These are phyloP conservation scores for Zygosaccharomyces bisporus DNA, from an alignment of 805 yeast species.

Conservation along the genomic window DNA sequence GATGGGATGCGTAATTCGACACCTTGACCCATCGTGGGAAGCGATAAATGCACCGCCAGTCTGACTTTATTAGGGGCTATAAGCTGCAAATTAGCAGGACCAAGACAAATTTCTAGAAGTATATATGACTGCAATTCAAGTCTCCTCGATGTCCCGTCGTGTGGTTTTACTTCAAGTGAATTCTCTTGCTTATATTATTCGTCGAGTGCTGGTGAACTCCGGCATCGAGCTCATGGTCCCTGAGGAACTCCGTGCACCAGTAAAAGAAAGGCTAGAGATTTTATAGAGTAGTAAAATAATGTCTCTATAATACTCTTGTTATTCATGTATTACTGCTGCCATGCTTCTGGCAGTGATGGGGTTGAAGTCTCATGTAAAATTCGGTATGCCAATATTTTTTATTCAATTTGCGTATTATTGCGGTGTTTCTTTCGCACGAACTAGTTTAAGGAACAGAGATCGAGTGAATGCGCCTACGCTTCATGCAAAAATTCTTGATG, in stretches of 20 bases:
- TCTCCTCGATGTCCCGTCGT: too few relatives aligned
- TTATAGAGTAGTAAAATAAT: not conserved
- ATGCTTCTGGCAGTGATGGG: too few relatives aligned
- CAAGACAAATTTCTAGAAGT: not conserved
- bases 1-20: conserved; percentile 1
- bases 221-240: not conserved
- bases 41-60: not conserved
- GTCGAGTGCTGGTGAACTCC: not conserved
- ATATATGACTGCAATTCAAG: too few relatives aligned
- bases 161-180: too few relatives aligned
- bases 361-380: too few relatives aligned
- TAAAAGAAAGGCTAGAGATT: not conserved
- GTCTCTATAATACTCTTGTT: too few relatives aligned
- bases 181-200: too few relatives aligned
- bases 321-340: not conserved
- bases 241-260: not conserved
- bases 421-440: not conserved
- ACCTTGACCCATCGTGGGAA: not conserved
- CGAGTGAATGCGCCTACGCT: not conserved
- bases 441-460: too few relatives aligned
- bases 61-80: not conserved
- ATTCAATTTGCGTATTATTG: not conserved
- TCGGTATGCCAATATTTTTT: too few relatives aligned
- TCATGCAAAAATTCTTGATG: too few relatives aligned
- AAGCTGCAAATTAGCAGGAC: not conserved